Percentiles rank a stretch among this genome's conserved stretches.
Conservation (phyloP, 768 basidiomycete genomes). For the Leucosporidium creatinivorum region DNA sequence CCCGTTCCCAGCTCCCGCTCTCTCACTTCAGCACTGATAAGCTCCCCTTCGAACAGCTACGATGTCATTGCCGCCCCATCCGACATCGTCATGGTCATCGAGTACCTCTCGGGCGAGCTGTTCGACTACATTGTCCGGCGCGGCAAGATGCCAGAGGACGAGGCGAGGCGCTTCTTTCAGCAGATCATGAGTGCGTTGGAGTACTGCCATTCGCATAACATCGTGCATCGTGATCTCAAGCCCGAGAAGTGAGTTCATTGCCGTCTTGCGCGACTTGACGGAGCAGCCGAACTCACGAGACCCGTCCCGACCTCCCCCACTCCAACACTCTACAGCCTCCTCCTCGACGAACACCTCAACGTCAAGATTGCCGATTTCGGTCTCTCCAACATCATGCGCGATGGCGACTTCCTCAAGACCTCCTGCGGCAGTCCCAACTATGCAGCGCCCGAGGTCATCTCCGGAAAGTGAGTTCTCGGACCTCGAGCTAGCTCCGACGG, state of each 20-base stretch:
- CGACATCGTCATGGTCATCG: conserved; percentile 97
- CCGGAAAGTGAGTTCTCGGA: conserved; percentile 55
- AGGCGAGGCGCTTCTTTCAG: conserved; percentile 91
- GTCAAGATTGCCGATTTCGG: conserved; percentile 99
- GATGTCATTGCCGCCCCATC: conserved; percentile 78
- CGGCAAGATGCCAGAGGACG: conserved; percentile 77
- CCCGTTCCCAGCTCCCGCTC: conserved; percentile 8
- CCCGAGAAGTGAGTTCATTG: conserved; percentile 65
- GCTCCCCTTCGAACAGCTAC: conserved; percentile 40
- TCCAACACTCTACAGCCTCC: conserved; percentile 44
- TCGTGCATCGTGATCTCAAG: conserved; percentile 96
- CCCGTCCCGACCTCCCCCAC: not conserved
- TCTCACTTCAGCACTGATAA: conserved; percentile 38
- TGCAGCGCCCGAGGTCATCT: conserved; percentile 95
- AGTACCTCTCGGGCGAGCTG: conserved; percentile 90
- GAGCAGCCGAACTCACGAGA: not conserved
- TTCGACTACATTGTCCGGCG: conserved; percentile 98
- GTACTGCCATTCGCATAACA: conserved; percentile 91
- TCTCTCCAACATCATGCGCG: conserved; percentile 87
- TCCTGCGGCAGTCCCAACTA: conserved; percentile 98
- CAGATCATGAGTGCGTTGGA: conserved; percentile 97
- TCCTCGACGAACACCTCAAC: conserved; percentile 56
- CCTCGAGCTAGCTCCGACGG: not conserved
- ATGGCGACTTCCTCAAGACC: conserved; percentile 93
- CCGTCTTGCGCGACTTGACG: too few relatives aligned